A percentile compares a stretch with the other conserved stretches of the same genome.
Evolutionary conservation across 805 yeast species (phyloP).

Genomic region (Brettanomyces bruxellensis): DNA sequence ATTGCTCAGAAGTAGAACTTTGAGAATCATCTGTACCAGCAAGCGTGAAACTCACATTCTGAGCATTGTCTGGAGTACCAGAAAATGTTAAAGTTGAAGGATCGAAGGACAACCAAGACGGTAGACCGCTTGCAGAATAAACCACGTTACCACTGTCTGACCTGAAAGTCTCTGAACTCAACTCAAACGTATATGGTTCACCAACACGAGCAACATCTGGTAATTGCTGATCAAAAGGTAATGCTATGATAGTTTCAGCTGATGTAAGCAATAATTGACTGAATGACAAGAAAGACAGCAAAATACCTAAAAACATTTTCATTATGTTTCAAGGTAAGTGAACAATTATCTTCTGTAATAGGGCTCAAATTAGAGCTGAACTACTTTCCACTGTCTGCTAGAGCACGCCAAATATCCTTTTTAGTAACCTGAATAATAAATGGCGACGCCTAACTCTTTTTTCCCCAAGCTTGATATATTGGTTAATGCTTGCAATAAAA

Average conservation of each 20-base stretch:
- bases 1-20: conserved; percentile 42
- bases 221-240: conserved; percentile 74
- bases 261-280: not conserved
- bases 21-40: conserved; percentile 53
- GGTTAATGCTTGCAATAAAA: too few species aligned
- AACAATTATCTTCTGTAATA: too few species aligned
- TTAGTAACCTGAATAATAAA: too few species aligned
- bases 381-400: too few species aligned
- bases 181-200: conserved; percentile 49
- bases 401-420: too few species aligned
- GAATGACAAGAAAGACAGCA: not conserved
- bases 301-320: not conserved
- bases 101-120: conserved; percentile 77
- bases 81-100: conserved; percentile 44
- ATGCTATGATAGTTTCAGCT: conserved; percentile 51
- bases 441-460: too few species aligned
- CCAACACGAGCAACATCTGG: conserved; percentile 82
- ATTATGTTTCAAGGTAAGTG: too few species aligned
- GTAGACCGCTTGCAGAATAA: conserved; percentile 52
- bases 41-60: conserved; percentile 44
- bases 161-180: conserved; percentile 63
- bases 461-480: too few species aligned
- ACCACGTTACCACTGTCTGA: conserved; percentile 35
- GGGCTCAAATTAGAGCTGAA: too few species aligned
- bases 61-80: conserved; percentile 50